A percentile compares a stretch with the other conserved stretches of the same genome.
Conservation (phyloP, 108 stramenopile genomes). For the Nitzschia sp. region DNA sequence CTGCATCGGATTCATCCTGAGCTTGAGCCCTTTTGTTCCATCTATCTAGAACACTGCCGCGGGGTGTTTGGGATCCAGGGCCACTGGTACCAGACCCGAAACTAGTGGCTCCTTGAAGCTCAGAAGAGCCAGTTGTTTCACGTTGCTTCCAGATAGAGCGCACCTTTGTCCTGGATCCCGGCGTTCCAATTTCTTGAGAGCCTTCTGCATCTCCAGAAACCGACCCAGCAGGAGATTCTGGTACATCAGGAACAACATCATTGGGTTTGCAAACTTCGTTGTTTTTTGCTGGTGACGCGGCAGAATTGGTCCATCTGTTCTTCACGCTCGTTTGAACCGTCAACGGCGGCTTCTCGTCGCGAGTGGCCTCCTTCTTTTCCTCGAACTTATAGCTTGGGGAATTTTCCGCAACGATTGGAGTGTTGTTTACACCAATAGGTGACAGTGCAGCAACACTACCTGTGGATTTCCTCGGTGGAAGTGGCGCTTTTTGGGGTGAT, state of each 20-base stretch:
- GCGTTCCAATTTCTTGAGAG: too few relatives aligned
- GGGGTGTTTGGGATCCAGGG: background rate
- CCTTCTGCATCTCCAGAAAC: too few relatives aligned
- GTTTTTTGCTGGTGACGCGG: too few relatives aligned
- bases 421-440: background rate
- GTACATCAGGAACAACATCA: too few relatives aligned
- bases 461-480: background rate
- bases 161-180: background rate
- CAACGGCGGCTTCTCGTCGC: background rate
- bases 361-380: constrained; percentile 20
- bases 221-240: too few relatives aligned
- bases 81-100: background rate
- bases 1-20: background rate
- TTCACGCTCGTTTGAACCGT: background rate
- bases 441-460: background rate
- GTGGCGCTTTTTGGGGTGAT: constrained; percentile 1
- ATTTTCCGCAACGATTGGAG: background rate
- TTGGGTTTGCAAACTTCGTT: too few relatives aligned
- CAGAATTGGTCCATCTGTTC: too few relatives aligned
- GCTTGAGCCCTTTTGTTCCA: background rate
- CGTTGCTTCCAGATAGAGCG: background rate
- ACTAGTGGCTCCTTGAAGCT: background rate
- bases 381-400: background rate
- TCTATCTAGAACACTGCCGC: background rate
- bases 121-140: background rate